These are phyloP conservation scores for Stentor roeselii DNA, from an alignment of 73 alveolate species.

Conservation along the genomic window DNA sequence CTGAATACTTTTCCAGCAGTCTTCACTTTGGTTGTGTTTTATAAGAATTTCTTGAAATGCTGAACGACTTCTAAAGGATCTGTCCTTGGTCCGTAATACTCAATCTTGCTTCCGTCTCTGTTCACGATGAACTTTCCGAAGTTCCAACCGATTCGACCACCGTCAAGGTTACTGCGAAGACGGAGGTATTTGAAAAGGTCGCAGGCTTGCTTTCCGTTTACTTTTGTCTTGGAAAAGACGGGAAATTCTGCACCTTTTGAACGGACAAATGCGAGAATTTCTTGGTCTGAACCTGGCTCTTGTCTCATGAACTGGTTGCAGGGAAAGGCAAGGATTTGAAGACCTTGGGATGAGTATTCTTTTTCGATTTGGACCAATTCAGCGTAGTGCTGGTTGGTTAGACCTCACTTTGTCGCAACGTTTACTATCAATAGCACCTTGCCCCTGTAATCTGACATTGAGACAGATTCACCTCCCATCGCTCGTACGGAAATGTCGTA, in stretches of 20 bases:
- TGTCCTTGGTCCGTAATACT: slow-evolving; percentile 33
- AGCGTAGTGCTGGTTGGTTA: slow-evolving; percentile 20
- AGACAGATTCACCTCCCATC: background rate
- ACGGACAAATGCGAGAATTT: slow-evolving; percentile 52
- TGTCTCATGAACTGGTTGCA: slow-evolving; percentile 70
- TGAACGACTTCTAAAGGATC: slow-evolving; percentile 36
- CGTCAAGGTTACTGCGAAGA: slow-evolving; percentile 14
- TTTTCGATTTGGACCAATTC: slow-evolving; percentile 19
- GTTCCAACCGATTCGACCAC: slow-evolving; percentile 49
- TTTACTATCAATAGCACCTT: slow-evolving; percentile 38
- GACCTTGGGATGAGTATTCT: slow-evolving; percentile 18
- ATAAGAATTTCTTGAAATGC: background rate
- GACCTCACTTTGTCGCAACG: slow-evolving; percentile 39
- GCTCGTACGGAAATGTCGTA: background rate
- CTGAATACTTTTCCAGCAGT: too few species aligned
- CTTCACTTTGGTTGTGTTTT: too few species aligned
- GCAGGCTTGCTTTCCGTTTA: slow-evolving; percentile 62
- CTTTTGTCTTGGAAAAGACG: slow-evolving; percentile 64
- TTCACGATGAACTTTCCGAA: slow-evolving; percentile 57
- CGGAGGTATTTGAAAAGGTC: slow-evolving; percentile 42
- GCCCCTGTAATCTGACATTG: background rate
- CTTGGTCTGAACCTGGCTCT: slow-evolving; percentile 75
- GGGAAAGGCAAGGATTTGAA: slow-evolving; percentile 43
- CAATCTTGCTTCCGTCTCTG: slow-evolving; percentile 41
- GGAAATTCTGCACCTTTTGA: slow-evolving; percentile 55